Evolutionary conservation across 495 filamentous ascomycete species (phyloP), one percentile per base, ranked within the genome.

Genomic region (Neurospora africana): DNA sequence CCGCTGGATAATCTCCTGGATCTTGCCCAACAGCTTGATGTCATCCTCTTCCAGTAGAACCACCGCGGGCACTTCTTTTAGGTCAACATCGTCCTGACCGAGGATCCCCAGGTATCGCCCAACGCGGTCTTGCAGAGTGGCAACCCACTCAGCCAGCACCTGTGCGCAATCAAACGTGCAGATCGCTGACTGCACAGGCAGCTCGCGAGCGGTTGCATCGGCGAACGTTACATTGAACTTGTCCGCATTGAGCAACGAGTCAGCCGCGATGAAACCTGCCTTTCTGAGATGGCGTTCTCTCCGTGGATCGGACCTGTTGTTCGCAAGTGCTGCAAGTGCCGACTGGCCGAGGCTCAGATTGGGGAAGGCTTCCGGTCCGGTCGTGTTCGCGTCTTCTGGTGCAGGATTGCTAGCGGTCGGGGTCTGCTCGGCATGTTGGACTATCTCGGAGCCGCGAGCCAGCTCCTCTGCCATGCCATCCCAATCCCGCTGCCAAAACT

Each of bases 121-220:
- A 68, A 98, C 92, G 11, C 95, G 91, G 79, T 98, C 94, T 80
- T 99, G 95, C 11, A 99, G 91, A 0, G 95, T 97, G 17, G 92
- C 91, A 53, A 96, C 88, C 95, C 95, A 99, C 81, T 99, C 95
- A 1, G 95, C 95, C 33, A 99, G 89, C 0, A 99, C 93, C 77
- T 97, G 93, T n/a, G 94, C 92, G 76, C 95, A 98, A 77, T 99
- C 95, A 78, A 97, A 97, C 15, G 91, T 88, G 79, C 94, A 98
- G 87, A 99, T 90, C 8, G 92, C 93, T 17, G 93, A 94, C 75
- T 97, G 94, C 35, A 98, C 84, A 2, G 95, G 95, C n/a, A 99
- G 85, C 77, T 98, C 95, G 37, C 94, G 88, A 38, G 91, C 93
- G 2, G 90, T 91, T 72, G 93, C 90, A 73, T 97, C 91, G 7